A percentile compares a stretch with the other conserved stretches of the same genome.
These are phyloP conservation scores for Aspergillus puulaauensis DNA, from an alignment of 2,329 filamentous ascomycete genomes.

Conservation along the genomic window DNA sequence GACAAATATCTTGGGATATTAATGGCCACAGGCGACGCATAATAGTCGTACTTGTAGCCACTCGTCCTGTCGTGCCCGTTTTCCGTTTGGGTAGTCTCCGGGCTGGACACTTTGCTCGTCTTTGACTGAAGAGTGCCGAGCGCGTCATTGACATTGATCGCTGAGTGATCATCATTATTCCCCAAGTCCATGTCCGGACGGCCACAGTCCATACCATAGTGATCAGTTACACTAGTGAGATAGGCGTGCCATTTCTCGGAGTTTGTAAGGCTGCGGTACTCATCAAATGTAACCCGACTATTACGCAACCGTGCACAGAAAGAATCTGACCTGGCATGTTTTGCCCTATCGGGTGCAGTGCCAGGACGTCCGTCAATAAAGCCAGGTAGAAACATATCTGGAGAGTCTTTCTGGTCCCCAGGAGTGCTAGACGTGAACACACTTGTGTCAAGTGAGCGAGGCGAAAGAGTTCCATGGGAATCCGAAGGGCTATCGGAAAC, in stretches of 20 bases:
- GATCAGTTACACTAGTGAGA: slow-evolving; percentile 35
- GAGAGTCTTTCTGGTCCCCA: not conserved
- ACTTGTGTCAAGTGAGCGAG: slow-evolving; percentile 11
- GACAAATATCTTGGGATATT: slow-evolving; percentile 59
- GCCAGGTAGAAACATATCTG: slow-evolving; percentile 15
- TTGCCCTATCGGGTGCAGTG: not conserved
- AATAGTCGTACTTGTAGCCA: slow-evolving; percentile 65
- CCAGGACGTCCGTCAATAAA: slow-evolving; percentile 12
- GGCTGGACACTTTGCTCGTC: slow-evolving; percentile 8
- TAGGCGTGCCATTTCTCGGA: slow-evolving; percentile 32
- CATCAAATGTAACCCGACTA: slow-evolving; percentile 13
- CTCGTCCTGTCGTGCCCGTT: slow-evolving; percentile 31
- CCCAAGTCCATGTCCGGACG: slow-evolving; percentile 68
- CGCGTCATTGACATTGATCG: slow-evolving; percentile 55
- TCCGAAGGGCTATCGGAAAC: slow-evolving; percentile 9
- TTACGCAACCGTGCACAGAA: not conserved
- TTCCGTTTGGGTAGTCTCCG: not conserved
- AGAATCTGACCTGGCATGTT: not conserved
- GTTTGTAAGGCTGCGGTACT: slow-evolving; percentile 28
- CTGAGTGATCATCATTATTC: slow-evolving; percentile 68
- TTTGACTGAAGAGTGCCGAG: slow-evolving; percentile 29
- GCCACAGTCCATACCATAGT: slow-evolving; percentile 71
- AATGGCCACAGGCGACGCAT: slow-evolving; percentile 67
- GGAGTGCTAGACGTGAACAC: slow-evolving; percentile 4
- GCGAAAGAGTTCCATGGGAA: slow-evolving; percentile 7